A percentile compares a stretch with the other conserved stretches of the same genome.
These are phyloP conservation scores for Thalassiosira exigua DNA, from an alignment of 352 stramenopile genomes.

Conservation along the genomic window DNA sequence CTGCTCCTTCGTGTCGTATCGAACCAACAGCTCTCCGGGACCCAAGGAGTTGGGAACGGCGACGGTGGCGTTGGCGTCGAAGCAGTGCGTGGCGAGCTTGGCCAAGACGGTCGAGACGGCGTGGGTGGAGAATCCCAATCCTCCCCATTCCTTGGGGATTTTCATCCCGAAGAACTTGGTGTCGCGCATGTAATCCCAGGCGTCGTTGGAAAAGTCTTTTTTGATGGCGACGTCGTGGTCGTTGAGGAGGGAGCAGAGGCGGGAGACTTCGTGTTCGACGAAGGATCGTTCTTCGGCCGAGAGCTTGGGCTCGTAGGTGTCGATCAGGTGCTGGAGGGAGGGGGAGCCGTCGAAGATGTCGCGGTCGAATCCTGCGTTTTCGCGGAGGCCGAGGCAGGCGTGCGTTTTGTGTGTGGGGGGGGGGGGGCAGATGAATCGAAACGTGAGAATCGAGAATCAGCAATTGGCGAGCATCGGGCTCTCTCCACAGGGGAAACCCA, in stretches of 20 bases:
- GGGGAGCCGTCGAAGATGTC: conserved; percentile 96
- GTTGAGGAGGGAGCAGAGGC: conserved; percentile 95
- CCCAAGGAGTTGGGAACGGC: conserved; percentile 97
- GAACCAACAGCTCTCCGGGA: conserved; percentile 93
- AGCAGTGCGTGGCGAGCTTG: conserved; percentile 92
- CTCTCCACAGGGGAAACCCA: too few relatives aligned
- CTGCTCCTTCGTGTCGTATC: conserved; percentile 95
- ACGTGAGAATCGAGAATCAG: too few relatives aligned
- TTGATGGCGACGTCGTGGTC: conserved; percentile 93
- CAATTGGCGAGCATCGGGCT: too few relatives aligned
- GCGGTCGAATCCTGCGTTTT: conserved; percentile 92
- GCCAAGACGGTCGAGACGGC: conserved; percentile 89
- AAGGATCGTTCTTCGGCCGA: conserved; percentile 93
- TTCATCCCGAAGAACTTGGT: conserved; percentile 98
- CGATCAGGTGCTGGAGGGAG: conserved; percentile 91
- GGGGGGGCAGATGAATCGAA: too few relatives aligned
- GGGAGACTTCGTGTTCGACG: conserved; percentile 94
- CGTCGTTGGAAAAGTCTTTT: conserved; percentile 91
- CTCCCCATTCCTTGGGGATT: conserved; percentile 95
- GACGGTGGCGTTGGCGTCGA: conserved; percentile 91
- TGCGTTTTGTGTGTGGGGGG: neutral
- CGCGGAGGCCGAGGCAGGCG: too few relatives aligned
- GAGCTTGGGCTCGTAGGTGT: conserved; percentile 92
- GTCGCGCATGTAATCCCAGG: conserved; percentile 96
- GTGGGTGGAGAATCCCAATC: conserved; percentile 82